Percentiles rank a stretch among this genome's conserved stretches.
Conservation (phyloP, 2,329 filamentous ascomycete species). For the Trichoderma lentiforme region DNA sequence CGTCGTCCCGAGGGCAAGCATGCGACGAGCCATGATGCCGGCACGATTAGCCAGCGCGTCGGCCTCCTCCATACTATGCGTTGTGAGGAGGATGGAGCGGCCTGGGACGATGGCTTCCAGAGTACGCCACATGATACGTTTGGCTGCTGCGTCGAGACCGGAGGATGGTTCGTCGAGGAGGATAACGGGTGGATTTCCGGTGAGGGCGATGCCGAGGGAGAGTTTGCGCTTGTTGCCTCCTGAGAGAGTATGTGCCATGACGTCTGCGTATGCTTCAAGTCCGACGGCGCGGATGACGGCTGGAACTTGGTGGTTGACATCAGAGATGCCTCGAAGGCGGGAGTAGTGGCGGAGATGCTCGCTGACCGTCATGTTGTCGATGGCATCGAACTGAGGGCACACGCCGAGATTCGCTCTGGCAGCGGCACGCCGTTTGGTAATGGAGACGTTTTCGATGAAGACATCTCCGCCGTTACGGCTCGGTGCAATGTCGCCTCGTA, state of each 20-base stretch:
- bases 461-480: constrained; percentile 55
- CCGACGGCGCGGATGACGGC: constrained; percentile 65
- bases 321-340: constrained; percentile 61
- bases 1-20: constrained; percentile 74
- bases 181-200: constrained; percentile 70
- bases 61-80: constrained; percentile 79
- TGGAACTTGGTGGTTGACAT: constrained; percentile 59
- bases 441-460: constrained; percentile 64
- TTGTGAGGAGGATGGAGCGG: constrained; percentile 68
- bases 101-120: constrained; percentile 63
- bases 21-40: constrained; percentile 75
- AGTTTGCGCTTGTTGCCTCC: constrained; percentile 78
- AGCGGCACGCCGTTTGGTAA: constrained; percentile 59
- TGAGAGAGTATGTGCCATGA: constrained; percentile 65
- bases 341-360: constrained; percentile 75
- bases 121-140: constrained; percentile 73
- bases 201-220: constrained; percentile 68
- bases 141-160: constrained; percentile 71
- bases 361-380: constrained; percentile 70
- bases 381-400: constrained; percentile 70
- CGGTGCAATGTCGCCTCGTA: constrained; percentile 69
- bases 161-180: constrained; percentile 72
- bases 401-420: constrained; percentile 65
- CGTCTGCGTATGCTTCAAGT: constrained; percentile 55
- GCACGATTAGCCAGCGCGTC: constrained; percentile 61